Percentiles rank a stretch among this genome's conserved stretches.
Evolutionary conservation across 2,329 filamentous ascomycete species (phyloP).

Genomic region (Mariannaea sp.): DNA sequence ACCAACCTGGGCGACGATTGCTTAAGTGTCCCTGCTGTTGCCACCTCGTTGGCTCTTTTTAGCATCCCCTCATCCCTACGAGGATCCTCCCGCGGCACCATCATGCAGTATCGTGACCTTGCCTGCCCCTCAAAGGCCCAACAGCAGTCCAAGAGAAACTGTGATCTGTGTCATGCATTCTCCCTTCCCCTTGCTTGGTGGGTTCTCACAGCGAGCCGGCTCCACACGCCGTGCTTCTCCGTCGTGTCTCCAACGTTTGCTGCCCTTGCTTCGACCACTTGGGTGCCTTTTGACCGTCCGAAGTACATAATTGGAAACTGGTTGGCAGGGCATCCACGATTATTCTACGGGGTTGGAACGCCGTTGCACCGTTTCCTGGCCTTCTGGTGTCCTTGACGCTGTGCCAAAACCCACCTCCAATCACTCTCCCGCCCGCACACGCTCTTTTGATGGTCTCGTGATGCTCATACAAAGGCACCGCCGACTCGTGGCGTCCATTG

Average conservation of each 20-base stretch:
- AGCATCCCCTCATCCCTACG: conserved; percentile 29
- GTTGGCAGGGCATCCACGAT: conserved; percentile 28
- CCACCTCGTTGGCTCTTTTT: conserved; percentile 19
- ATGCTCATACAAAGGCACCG: conserved; percentile 53
- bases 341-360: conserved; percentile 14
- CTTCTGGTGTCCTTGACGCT: conserved; percentile 21
- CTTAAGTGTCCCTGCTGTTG: conserved; percentile 14
- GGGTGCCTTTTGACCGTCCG: conserved; percentile 16
- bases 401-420: conserved; percentile 15
- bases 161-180: conserved; percentile 31
- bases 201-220: conserved; percentile 27
- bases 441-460: conserved; percentile 22
- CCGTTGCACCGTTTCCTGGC: conserved; percentile 23
- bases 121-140: conserved; percentile 22
- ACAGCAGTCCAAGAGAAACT: conserved; percentile 19
- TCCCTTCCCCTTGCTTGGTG: conserved; percentile 19
- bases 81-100: conserved; percentile 29
- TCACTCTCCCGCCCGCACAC: conserved; percentile 20
- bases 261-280: conserved; percentile 21
- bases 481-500: conserved; percentile 56
- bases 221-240: conserved; percentile 29
- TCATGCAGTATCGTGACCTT: conserved; percentile 32
- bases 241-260: conserved; percentile 19
- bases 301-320: conserved; percentile 24
- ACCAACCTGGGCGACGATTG: conserved; percentile 14